phyloP scores from a whole-genome alignment of 73 alveolate genomes.

The Tetrahymena elliotti region DNA sequence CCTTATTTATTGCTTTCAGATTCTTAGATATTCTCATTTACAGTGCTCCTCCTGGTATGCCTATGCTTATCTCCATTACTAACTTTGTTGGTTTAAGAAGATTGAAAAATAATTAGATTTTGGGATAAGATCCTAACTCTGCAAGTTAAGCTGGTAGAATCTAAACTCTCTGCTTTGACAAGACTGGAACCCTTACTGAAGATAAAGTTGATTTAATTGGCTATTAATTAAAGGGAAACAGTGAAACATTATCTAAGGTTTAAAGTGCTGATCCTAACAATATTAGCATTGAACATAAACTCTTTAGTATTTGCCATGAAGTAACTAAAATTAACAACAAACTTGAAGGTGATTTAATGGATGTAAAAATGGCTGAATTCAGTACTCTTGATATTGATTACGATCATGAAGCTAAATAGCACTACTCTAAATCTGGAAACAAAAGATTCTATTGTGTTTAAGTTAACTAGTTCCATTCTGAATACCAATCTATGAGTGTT shows the following conservation, averaged over 20 bases:
- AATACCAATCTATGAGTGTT: neutral
- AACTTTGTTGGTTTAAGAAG: constrained; percentile 3
- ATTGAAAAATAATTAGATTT: constrained; percentile 4
- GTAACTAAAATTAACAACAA: neutral
- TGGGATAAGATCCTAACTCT: constrained; percentile 13
- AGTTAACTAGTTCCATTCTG: neutral
- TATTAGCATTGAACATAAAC: neutral
- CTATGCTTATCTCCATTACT: constrained; percentile 1
- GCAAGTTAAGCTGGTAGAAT: constrained; percentile 15
- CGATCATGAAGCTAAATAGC: neutral
- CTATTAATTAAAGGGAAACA: neutral
- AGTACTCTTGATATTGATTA: neutral
- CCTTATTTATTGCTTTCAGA: constrained; percentile 2
- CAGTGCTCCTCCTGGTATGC: constrained; percentile 19
- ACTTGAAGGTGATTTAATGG: neutral
- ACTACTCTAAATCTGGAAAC: neutral
- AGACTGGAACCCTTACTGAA: constrained; percentile 26
- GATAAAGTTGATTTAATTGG: constrained; percentile 4
- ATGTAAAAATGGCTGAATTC: neutral
- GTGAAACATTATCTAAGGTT: neutral
- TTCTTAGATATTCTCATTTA: constrained; percentile 22
- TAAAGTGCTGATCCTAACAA: neutral
- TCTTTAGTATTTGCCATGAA: neutral
- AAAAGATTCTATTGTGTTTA: neutral
- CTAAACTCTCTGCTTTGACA: constrained; percentile 15